phyloP scores from a whole-genome alignment of 1,139 yeast species.

The Yamadazyma triangularis region DNA sequence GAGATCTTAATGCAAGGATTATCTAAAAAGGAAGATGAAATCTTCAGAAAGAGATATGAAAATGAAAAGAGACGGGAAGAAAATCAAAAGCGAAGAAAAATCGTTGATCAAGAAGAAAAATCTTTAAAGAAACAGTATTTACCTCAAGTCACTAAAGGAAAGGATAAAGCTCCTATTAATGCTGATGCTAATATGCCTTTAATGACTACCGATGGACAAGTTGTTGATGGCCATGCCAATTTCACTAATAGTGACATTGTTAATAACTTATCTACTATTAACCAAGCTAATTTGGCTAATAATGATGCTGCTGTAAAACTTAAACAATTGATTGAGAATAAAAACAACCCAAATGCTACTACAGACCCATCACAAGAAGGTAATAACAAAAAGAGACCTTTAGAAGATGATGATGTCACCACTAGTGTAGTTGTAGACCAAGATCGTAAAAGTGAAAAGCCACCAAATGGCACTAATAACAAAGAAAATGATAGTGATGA shows the following conservation, averaged over 20 bases:
- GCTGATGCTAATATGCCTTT: conserved; percentile 76
- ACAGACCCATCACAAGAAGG: conserved; percentile 18
- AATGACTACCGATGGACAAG: conserved; percentile 65
- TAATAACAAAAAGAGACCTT: conserved; percentile 8
- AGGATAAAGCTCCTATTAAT: conserved; percentile 70
- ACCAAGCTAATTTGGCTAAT: conserved; percentile 73
- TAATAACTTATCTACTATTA: conserved; percentile 59
- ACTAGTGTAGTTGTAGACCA: background rate
- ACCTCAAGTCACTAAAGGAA: conserved; percentile 50
- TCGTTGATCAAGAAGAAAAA: conserved; percentile 39
- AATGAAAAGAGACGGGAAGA: conserved; percentile 65
- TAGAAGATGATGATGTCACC: conserved; percentile 14
- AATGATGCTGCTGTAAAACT: conserved; percentile 65
- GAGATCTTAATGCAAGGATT: conserved; percentile 64
- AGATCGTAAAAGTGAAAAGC: conserved; percentile 8
- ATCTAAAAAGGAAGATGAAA: conserved; percentile 73
- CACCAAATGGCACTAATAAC: conserved; percentile 13
- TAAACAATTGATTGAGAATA: conserved; percentile 40
- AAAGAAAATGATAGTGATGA: conserved; percentile 38
- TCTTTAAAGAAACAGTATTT: conserved; percentile 30
- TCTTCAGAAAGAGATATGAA: conserved; percentile 66
- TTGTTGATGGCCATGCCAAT: conserved; percentile 59
- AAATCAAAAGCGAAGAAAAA: conserved; percentile 55
- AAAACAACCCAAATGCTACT: conserved; percentile 27
- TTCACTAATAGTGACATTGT: conserved; percentile 73